Conservation (phyloP, 495 filamentous ascomycete species). For the Penicillium angulare region DNA sequence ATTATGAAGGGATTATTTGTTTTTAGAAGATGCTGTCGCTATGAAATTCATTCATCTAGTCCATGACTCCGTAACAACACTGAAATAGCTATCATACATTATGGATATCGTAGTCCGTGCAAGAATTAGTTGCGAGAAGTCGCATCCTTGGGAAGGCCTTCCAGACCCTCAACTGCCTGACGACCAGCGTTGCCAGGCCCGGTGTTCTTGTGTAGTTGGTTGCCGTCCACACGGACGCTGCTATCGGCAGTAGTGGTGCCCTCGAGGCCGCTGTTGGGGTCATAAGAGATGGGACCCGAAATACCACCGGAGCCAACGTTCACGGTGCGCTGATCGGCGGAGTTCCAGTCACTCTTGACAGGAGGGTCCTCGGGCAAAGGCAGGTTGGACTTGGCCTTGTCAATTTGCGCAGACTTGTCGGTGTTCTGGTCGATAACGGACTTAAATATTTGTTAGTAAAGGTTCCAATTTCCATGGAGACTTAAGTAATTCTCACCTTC, state of each 20-base stretch:
- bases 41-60: conserved; percentile 13
- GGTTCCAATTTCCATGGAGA: not conserved
- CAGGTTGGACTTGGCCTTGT: conserved; percentile 64
- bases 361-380: conserved; percentile 79
- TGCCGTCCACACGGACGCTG: conserved; percentile 51
- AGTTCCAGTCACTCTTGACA: conserved; percentile 71
- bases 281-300: conserved; percentile 53
- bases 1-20: not conserved
- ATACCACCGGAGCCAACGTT: conserved; percentile 64
- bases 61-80: conserved; percentile 18
- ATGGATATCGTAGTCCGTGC: conserved; percentile 12
- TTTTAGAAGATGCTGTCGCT: not conserved
- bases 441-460: conserved; percentile 24
- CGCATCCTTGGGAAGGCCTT: conserved; percentile 53
- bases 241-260: conserved; percentile 62
- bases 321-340: conserved; percentile 62
- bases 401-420: conserved; percentile 62
- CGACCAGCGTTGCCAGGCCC: conserved; percentile 48
- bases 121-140: conserved; percentile 22
- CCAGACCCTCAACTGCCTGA: conserved; percentile 52
- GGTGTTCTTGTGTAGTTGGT: conserved; percentile 39
- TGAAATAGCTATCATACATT: conserved; percentile 18
- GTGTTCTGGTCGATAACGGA: conserved; percentile 48
- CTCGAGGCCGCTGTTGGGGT: conserved; percentile 53
- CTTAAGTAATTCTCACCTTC: conserved; percentile 32